These are phyloP conservation scores for Decorospora gaudefroyi DNA, from an alignment of 2,329 filamentous ascomycete genomes.

Conservation along the genomic window DNA sequence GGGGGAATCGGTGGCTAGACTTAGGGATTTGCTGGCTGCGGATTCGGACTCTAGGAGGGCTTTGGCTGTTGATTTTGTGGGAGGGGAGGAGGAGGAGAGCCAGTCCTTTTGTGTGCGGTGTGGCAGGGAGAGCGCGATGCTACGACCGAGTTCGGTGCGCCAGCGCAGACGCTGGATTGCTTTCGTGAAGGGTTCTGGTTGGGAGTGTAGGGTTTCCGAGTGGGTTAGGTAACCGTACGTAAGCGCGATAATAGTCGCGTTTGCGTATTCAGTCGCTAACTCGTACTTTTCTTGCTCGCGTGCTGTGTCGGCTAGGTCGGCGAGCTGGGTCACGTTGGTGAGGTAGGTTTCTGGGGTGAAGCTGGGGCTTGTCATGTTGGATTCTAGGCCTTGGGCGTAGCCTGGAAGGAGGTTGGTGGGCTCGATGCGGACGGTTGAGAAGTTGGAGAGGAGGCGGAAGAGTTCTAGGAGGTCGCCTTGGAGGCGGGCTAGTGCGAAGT, in stretches of 20 bases:
- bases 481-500: conserved; percentile 27
- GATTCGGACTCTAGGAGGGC: conserved; percentile 34
- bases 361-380: conserved; percentile 19
- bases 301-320: conserved; percentile 27
- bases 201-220: conserved; percentile 33
- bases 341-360: conserved; percentile 30
- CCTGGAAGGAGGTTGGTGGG: conserved; percentile 27
- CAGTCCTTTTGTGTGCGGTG: too few species aligned
- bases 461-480: conserved; percentile 43
- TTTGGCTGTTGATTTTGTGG: conserved; percentile 15
- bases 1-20: conserved; percentile 35
- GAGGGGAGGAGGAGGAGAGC: not conserved
- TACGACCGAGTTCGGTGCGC: conserved; percentile 35
- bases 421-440: conserved; percentile 28
- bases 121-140: conserved; percentile 26
- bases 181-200: conserved; percentile 26
- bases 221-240: conserved; percentile 43
- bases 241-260: conserved; percentile 35
- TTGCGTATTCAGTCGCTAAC: conserved; percentile 28
- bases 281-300: conserved; percentile 20
- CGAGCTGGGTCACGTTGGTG: conserved; percentile 20
- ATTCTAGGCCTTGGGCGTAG: conserved; percentile 32
- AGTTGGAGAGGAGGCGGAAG: conserved; percentile 33
- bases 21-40: conserved; percentile 30
- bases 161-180: conserved; percentile 38